These are phyloP conservation scores for Fusarium beomiforme DNA, from an alignment of 2,329 filamentous ascomycete genomes.

Conservation along the genomic window DNA sequence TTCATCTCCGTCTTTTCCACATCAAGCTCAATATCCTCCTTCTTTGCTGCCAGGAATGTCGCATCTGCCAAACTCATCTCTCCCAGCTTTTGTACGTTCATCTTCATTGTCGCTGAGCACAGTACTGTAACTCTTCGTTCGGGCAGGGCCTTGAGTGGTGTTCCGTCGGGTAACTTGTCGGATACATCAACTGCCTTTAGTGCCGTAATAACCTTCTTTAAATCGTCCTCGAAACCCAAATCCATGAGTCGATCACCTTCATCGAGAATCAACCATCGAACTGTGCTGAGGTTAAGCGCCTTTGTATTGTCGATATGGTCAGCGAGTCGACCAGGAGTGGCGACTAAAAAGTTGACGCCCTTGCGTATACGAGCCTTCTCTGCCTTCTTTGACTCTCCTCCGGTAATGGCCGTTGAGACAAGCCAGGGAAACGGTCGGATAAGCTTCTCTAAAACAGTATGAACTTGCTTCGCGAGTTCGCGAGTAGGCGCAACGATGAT, in stretches of 20 bases:
- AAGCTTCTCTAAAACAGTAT: conserved; percentile 83
- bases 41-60: conserved; percentile 80
- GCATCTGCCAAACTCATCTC: conserved; percentile 96
- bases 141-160: conserved; percentile 71
- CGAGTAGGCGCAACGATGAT: conserved; percentile 94
- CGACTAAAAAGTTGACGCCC: conserved; percentile 94
- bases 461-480: conserved; percentile 94
- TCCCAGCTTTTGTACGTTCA: conserved; percentile 92
- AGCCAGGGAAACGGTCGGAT: conserved; percentile 93
- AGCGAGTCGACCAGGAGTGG: conserved; percentile 88
- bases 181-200: conserved; percentile 73
- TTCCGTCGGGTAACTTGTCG: conserved; percentile 67
- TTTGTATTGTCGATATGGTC: conserved; percentile 96
- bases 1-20: conserved; percentile 69
- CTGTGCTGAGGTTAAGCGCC: conserved; percentile 85
- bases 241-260: conserved; percentile 99
- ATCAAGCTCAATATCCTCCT: conserved; percentile 57
- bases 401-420: conserved; percentile 84
- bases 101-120: conserved; percentile 97
- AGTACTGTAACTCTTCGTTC: conserved; percentile 85
- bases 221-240: conserved; percentile 93
- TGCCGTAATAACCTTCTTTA: conserved; percentile 85
- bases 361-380: conserved; percentile 96
- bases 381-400: conserved; percentile 75
- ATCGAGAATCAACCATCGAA: conserved; percentile 93